A percentile compares a stretch with the other conserved stretches of the same genome.
phyloP scores from a whole-genome alignment of 805 yeast species.

The Metschnikowia sp. region DNA sequence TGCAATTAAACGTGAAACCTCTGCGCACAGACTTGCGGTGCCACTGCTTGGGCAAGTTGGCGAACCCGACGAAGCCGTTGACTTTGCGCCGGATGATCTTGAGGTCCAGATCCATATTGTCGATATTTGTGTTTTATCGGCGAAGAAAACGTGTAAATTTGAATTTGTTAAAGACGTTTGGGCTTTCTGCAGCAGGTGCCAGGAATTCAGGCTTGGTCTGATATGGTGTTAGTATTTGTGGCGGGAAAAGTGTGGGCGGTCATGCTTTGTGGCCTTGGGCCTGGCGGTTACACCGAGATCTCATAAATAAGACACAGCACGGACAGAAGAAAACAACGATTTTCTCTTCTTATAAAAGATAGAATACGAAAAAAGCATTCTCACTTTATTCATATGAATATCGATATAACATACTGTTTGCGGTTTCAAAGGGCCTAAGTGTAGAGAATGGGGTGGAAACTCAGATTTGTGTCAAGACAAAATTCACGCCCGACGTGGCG shows the following conservation, averaged over 20 bases:
- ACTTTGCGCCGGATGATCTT: conserved; percentile 78
- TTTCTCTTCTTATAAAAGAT: too few relatives aligned
- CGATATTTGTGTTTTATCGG: neutral
- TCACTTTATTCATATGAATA: too few relatives aligned
- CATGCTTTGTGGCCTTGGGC: too few relatives aligned
- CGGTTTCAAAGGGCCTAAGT: neutral
- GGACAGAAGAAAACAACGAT: too few relatives aligned
- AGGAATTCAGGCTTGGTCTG: too few relatives aligned
- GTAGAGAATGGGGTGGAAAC: neutral
- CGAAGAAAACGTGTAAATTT: neutral
- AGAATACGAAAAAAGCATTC: too few relatives aligned
- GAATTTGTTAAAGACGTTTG: too few relatives aligned
- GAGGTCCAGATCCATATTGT: conserved; percentile 33
- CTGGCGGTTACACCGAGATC: too few relatives aligned
- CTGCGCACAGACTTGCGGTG: conserved; percentile 69
- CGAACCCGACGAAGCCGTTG: conserved; percentile 93
- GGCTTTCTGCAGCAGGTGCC: too few relatives aligned
- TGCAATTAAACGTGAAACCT: conserved; percentile 83
- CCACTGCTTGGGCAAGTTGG: conserved; percentile 98
- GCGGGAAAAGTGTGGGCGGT: neutral
- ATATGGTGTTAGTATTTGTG: neutral
- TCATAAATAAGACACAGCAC: too few relatives aligned
- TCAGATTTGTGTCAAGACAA: conserved; percentile 10
- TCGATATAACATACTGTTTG: too few relatives aligned
- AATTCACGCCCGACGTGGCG: conserved; percentile 7